Percentiles rank a stretch among this genome's conserved stretches.
Conservation (phyloP, 192 early-diverging fungal genomes). For the Coemansia sp. region DNA sequence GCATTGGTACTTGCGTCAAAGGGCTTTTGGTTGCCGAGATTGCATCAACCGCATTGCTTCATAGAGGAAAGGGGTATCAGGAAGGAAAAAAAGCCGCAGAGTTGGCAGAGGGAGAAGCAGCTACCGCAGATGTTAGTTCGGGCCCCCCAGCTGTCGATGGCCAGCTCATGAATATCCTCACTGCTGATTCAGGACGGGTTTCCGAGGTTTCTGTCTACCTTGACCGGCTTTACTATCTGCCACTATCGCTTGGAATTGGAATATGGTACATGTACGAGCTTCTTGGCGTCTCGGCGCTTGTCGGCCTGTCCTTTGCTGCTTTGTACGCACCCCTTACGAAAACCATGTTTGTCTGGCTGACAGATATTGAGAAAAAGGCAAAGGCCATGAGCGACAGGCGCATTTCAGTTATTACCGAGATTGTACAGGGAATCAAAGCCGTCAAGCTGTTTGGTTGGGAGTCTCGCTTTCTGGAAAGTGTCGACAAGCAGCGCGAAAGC, state of each 20-base stretch:
- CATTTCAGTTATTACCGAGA: slow-evolving; percentile 75
- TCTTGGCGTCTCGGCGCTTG: slow-evolving; percentile 75
- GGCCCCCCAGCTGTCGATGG: slow-evolving; percentile 47
- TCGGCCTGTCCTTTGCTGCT: slow-evolving; percentile 67
- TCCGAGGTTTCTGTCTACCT: slow-evolving; percentile 58
- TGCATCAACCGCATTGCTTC: slow-evolving; percentile 60
- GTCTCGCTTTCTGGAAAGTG: slow-evolving; percentile 63
- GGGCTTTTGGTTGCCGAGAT: slow-evolving; percentile 65
- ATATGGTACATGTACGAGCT: slow-evolving; percentile 69
- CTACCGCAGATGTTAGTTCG: slow-evolving; percentile 25
- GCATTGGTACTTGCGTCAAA: slow-evolving; percentile 60
- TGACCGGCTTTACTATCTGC: slow-evolving; percentile 61
- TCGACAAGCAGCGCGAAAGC: slow-evolving; percentile 64
- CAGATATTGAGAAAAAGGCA: slow-evolving; percentile 57
- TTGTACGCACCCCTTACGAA: slow-evolving; percentile 59
- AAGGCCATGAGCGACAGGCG: slow-evolving; percentile 70
- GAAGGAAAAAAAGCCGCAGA: slow-evolving; percentile 10
- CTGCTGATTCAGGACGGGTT: slow-evolving; percentile 67
- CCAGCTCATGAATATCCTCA: slow-evolving; percentile 71
- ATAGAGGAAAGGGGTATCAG: slow-evolving; percentile 57
- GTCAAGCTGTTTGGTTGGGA: slow-evolving; percentile 93
- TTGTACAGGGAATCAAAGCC: slow-evolving; percentile 84
- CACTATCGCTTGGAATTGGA: slow-evolving; percentile 64
- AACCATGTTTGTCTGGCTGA: slow-evolving; percentile 53
- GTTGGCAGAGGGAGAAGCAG: slow-evolving; percentile 23